Evolutionary conservation across 2,329 filamentous ascomycete species (phyloP).

Genomic region (Dothistroma septosporum): DNA sequence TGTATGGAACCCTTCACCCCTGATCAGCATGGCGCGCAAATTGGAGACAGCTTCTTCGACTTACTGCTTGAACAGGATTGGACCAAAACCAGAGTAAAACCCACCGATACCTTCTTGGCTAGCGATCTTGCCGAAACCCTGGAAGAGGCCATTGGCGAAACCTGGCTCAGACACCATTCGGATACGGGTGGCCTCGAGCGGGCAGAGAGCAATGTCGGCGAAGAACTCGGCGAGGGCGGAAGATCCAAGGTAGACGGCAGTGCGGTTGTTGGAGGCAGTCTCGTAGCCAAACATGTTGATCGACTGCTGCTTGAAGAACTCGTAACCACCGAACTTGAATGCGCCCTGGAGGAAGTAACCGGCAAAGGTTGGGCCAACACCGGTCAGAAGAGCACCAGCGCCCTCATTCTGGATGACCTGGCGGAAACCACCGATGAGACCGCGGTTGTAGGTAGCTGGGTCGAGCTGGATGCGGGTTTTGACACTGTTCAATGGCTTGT

Average conservation of each 20-base stretch:
- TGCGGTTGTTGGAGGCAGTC: constrained; percentile 71
- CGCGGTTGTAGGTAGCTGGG: constrained; percentile 81
- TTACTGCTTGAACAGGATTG: constrained; percentile 76
- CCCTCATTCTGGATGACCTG: constrained; percentile 82
- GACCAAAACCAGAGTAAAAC: constrained; percentile 89
- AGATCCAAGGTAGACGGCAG: constrained; percentile 70
- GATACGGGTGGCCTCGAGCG: constrained; percentile 88
- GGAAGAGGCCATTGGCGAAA: constrained; percentile 74
- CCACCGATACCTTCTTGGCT: constrained; percentile 77
- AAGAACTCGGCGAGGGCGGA: constrained; percentile 57
- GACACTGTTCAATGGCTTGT: constrained; percentile 56
- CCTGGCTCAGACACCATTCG: constrained; percentile 85
- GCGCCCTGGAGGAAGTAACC: constrained; percentile 94
- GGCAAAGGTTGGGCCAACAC: constrained; percentile 77
- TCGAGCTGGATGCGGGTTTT: constrained; percentile 96
- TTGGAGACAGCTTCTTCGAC: constrained; percentile 14
- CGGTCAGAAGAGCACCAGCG: constrained; percentile 79
- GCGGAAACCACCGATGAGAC: constrained; percentile 79
- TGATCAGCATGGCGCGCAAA: constrained; percentile 7
- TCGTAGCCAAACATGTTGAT: constrained; percentile 78
- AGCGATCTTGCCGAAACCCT: constrained; percentile 77
- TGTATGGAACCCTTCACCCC: constrained; percentile 70
- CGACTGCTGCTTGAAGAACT: constrained; percentile 91
- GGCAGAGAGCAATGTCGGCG: constrained; percentile 78
- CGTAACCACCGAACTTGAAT: constrained; percentile 92